Conservation (phyloP, 2,329 filamentous ascomycete species). For the Camillea tinctor region DNA sequence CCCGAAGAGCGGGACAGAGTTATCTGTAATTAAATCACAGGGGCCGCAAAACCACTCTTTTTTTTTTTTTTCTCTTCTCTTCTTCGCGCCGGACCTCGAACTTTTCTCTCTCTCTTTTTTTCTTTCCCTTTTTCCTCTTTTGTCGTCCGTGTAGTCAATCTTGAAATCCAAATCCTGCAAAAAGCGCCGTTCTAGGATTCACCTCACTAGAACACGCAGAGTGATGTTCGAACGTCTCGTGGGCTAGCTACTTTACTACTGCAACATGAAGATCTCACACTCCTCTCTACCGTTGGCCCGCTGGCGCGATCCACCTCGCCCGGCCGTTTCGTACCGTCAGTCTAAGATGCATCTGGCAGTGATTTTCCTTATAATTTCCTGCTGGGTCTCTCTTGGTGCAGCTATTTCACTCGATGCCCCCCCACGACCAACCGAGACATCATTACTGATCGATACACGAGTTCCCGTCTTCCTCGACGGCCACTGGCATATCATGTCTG, state of each 20-base stretch:
- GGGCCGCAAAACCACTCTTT: not conserved
- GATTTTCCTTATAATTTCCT: constrained; percentile 33
- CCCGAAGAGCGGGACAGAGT: not conserved
- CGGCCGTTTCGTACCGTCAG: constrained; percentile 26
- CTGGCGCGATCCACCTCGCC: constrained; percentile 19
- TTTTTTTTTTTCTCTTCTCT: not conserved
- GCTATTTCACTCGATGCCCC: constrained; percentile 26
- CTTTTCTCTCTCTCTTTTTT: not conserved
- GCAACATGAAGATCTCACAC: constrained; percentile 16
- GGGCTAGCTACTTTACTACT: constrained; percentile 24
- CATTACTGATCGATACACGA: constrained; percentile 37
- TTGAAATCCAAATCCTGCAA: not conserved
- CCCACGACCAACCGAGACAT: constrained; percentile 29
- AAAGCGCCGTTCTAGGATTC: not conserved
- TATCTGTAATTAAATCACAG: not conserved
- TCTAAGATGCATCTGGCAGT: constrained; percentile 28
- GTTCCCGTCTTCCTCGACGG: constrained; percentile 34
- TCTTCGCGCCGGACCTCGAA: not conserved
- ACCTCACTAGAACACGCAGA: constrained; percentile 18
- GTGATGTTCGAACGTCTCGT: constrained; percentile 24
- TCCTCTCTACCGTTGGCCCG: constrained; percentile 18
- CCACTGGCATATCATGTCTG: constrained; percentile 38
- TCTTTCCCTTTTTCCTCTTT: not conserved
- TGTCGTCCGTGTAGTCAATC: not conserved
- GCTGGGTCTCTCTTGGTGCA: constrained; percentile 24